These are phyloP conservation scores for Ploettnerulaceae sp. DNA, from an alignment of 2,329 filamentous ascomycete genomes.

Conservation along the genomic window DNA sequence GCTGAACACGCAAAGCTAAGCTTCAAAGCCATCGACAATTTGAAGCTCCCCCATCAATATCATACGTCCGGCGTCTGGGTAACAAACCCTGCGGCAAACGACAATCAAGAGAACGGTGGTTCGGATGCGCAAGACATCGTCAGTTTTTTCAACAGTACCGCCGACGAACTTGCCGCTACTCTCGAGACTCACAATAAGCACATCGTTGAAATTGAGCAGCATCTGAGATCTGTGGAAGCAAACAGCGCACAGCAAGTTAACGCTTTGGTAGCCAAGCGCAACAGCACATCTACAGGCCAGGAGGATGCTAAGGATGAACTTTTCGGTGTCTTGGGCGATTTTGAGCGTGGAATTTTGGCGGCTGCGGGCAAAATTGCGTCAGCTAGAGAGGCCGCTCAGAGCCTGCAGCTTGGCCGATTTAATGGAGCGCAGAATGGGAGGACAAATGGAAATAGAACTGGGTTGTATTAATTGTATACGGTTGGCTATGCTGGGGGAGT, in stretches of 20 bases:
- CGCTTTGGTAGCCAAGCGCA: conserved; percentile 42
- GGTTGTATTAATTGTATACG: conserved; percentile 27
- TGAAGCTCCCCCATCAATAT: conserved; percentile 61
- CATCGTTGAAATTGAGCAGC: conserved; percentile 59
- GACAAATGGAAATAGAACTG: conserved; percentile 20
- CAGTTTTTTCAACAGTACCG: conserved; percentile 57
- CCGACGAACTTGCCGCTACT: conserved; percentile 56
- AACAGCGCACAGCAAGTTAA: conserved; percentile 56
- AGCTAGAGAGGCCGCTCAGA: conserved; percentile 56
- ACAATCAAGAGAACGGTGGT: conserved; percentile 37
- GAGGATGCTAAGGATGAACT: conserved; percentile 48
- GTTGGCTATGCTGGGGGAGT: conserved; percentile 12
- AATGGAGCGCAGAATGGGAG: conserved; percentile 8
- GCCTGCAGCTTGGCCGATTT: conserved; percentile 45
- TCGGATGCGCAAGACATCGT: conserved; percentile 56
- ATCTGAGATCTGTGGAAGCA: conserved; percentile 58
- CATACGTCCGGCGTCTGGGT: conserved; percentile 40
- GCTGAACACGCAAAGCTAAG: conserved; percentile 65
- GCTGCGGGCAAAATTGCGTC: conserved; percentile 57
- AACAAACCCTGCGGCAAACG: conserved; percentile 38
- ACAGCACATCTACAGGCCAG: conserved; percentile 34
- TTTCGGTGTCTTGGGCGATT: conserved; percentile 56
- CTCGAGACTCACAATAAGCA: conserved; percentile 54
- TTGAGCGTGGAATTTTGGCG: conserved; percentile 59
- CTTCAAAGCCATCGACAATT: conserved; percentile 69